Percentiles rank a stretch among this genome's conserved stretches.
These are phyloP conservation scores for Casuarina equisetifolia DNA, from an alignment of 306 rosid species.

Conservation along the genomic window DNA sequence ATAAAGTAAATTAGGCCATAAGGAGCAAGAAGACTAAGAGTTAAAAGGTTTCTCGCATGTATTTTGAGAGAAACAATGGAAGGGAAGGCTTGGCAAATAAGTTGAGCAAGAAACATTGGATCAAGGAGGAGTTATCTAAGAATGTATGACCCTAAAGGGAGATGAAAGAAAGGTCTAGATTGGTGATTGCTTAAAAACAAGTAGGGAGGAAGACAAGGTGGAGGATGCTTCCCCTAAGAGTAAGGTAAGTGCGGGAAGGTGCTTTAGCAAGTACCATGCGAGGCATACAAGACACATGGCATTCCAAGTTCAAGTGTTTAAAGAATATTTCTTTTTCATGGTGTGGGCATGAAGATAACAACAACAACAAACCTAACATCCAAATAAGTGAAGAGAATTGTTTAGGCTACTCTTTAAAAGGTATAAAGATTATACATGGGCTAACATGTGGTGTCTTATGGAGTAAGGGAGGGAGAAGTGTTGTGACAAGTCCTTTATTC, in stretches of 20 bases:
- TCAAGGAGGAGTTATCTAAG: neutral
- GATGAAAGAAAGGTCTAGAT: slow-evolving; percentile 11
- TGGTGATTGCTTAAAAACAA: slow-evolving; percentile 10
- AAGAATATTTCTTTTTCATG: too few relatives aligned
- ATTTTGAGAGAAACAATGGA: neutral
- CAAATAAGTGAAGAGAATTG: too few relatives aligned
- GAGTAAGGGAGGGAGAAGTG: too few relatives aligned
- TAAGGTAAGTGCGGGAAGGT: slow-evolving; percentile 2
- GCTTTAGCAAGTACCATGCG: neutral
- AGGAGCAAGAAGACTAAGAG: slow-evolving; percentile 6
- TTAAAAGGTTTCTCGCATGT: neutral
- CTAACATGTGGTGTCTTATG: too few relatives aligned
- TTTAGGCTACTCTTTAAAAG: too few relatives aligned
- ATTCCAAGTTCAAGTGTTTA: neutral
- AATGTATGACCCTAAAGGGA: slow-evolving; percentile 22
- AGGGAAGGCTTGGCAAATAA: slow-evolving; percentile 9
- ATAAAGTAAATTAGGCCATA: slow-evolving; percentile 12
- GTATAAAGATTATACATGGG: too few relatives aligned
- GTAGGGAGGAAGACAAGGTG: neutral
- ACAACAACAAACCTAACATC: too few relatives aligned
- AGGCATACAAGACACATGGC: slow-evolving; percentile 7
- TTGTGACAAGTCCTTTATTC: too few relatives aligned
- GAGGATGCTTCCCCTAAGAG: slow-evolving; percentile 7
- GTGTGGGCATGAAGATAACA: too few relatives aligned
- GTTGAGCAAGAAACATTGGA: neutral